Conservation (phyloP, 2,329 filamentous ascomycete species). For the Hortaea sp. region DNA sequence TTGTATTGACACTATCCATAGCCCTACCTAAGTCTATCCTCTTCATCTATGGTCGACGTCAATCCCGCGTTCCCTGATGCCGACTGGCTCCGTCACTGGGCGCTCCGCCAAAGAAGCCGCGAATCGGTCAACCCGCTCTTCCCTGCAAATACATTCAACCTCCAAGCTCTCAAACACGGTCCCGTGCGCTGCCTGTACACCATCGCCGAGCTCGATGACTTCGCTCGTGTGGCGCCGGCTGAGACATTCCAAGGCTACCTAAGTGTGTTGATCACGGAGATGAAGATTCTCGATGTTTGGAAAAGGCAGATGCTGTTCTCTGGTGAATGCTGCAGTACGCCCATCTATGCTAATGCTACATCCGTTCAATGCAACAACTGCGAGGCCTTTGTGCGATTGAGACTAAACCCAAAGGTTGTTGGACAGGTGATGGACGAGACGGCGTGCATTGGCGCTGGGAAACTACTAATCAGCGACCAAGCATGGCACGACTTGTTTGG, state of each 20-base stretch:
- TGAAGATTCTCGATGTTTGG: constrained; percentile 31
- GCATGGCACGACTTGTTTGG: constrained; percentile 46
- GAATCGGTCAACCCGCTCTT: constrained; percentile 43
- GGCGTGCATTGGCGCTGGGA: constrained; percentile 40
- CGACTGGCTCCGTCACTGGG: constrained; percentile 43
- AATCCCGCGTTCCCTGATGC: constrained; percentile 46
- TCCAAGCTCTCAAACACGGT: constrained; percentile 11
- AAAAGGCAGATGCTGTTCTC: constrained; percentile 37
- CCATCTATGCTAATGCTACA: constrained; percentile 43
- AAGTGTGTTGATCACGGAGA: constrained; percentile 33
- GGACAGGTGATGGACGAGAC: constrained; percentile 46
- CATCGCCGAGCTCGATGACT: constrained; percentile 36
- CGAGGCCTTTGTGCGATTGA: constrained; percentile 24
- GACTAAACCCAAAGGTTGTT: constrained; percentile 35
- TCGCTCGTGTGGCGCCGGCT: constrained; percentile 24
- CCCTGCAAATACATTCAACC: constrained; percentile 24
- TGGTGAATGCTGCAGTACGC: constrained; percentile 43
- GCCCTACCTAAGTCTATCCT: constrained; percentile 26
- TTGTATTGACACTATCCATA: constrained; percentile 5
- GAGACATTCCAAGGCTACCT: constrained; percentile 35
- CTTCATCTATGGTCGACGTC: constrained; percentile 44
- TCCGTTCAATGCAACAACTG: constrained; percentile 32
- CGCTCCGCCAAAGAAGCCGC: constrained; percentile 37
- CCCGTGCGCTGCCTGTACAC: constrained; percentile 30
- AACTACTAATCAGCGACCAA: constrained; percentile 42